These are phyloP conservation scores for Kalmanozyma brasiliensis DNA, from an alignment of 1,284 basidiomycete species.

Conservation along the genomic window DNA sequence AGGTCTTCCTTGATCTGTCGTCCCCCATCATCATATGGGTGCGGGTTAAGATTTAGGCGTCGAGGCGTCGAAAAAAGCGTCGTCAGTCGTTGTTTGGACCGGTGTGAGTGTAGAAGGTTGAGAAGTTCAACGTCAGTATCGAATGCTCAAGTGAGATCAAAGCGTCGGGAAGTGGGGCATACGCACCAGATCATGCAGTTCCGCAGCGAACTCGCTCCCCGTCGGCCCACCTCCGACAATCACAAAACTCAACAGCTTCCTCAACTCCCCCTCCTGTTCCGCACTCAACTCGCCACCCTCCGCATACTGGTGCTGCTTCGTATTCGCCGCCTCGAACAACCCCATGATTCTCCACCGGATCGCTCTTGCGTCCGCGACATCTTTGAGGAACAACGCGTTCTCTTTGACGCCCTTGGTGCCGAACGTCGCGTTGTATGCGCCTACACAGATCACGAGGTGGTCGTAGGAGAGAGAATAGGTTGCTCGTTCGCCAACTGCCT, in stretches of 20 bases:
- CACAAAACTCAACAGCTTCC: constrained; percentile 34
- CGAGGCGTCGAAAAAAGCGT: too few species aligned
- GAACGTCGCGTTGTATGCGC: constrained; percentile 81
- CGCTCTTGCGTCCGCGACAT: constrained; percentile 80
- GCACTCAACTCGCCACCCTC: constrained; percentile 75
- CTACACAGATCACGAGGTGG: constrained; percentile 84
- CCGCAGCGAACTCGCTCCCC: constrained; percentile 71
- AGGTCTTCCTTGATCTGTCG: constrained; percentile 72
- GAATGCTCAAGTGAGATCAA: too few species aligned
- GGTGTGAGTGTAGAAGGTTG: too few species aligned
- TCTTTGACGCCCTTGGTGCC: constrained; percentile 70
- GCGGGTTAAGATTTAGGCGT: too few species aligned
- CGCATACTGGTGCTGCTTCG: constrained; percentile 1
- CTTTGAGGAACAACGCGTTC: constrained; percentile 73
- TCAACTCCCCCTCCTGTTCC: constrained; percentile 70
- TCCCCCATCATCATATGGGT: neutral
- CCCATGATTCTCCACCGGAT: constrained; percentile 81
- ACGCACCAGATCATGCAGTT: constrained; percentile 78
- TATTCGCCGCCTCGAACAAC: constrained; percentile 81
- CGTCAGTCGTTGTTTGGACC: too few species aligned
- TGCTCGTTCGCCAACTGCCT: neutral
- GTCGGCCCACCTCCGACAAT: constrained; percentile 57
- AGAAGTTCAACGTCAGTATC: too few species aligned
- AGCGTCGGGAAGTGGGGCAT: too few species aligned
- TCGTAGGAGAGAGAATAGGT: constrained; percentile 70